Conservation (phyloP, 108 stramenopile species). For the Cyclostephanos invisitatus region DNA sequence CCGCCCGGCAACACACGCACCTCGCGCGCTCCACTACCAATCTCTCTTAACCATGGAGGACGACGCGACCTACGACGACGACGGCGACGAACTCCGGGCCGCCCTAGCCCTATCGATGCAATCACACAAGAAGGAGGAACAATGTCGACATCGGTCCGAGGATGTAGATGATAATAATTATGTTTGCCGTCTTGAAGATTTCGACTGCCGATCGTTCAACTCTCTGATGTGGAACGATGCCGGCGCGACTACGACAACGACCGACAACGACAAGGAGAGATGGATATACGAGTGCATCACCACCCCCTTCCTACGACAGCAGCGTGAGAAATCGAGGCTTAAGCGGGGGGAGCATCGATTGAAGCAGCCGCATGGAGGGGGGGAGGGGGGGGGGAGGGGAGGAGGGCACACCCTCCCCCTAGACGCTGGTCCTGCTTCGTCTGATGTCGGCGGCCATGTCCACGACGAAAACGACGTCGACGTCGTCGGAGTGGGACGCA, state of each 20-base stretch:
- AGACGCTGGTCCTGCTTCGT: background rate
- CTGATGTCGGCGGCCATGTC: background rate
- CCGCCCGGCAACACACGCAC: background rate
- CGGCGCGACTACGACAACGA: slow-evolving; percentile 58
- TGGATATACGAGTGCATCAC: slow-evolving; percentile 66
- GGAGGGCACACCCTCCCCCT: background rate
- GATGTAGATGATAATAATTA: background rate
- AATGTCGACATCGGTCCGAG: background rate
- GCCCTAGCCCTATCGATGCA: slow-evolving; percentile 53
- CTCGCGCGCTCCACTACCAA: too few relatives aligned
- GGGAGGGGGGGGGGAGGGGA: background rate
- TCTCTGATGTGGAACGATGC: slow-evolving; percentile 57
- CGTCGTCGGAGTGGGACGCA: background rate
- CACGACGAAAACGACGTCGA: slow-evolving; percentile 2
- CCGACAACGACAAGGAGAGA: slow-evolving; percentile 63
- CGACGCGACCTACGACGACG: slow-evolving; percentile 40
- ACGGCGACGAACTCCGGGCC: slow-evolving; percentile 53
- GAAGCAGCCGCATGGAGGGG: background rate
- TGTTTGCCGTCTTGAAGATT: background rate
- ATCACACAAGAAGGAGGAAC: slow-evolving; percentile 8
- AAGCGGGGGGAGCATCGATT: background rate
- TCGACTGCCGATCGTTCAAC: slow-evolving; percentile 20
- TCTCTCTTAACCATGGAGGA: slow-evolving; percentile 2
- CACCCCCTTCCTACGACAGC: slow-evolving; percentile 8
- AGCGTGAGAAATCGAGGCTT: background rate